Conservation (phyloP, 2,329 filamentous ascomycete species). For the Gremmenia infestans region DNA sequence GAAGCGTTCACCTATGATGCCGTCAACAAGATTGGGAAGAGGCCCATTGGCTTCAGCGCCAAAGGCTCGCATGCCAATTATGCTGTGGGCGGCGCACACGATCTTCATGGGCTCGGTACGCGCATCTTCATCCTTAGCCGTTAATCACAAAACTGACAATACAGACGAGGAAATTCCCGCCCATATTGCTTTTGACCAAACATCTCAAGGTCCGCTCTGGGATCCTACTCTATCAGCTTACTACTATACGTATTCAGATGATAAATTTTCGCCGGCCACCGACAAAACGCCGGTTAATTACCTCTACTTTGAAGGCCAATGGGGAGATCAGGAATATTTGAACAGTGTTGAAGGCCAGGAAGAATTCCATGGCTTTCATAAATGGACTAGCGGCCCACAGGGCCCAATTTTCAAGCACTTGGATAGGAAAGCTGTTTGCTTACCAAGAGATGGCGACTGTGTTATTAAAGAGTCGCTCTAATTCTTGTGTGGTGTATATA, state of each 20-base stretch:
- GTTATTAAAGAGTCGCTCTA: not conserved
- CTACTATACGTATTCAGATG: constrained; percentile 47
- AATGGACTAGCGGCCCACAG: constrained; percentile 51
- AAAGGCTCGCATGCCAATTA: constrained; percentile 68
- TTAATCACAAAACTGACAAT: constrained; percentile 37
- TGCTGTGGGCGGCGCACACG: constrained; percentile 56
- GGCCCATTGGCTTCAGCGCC: constrained; percentile 64
- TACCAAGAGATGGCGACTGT: constrained; percentile 2
- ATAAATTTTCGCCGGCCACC: constrained; percentile 45
- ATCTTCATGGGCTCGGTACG: constrained; percentile 57
- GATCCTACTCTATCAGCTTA: constrained; percentile 54
- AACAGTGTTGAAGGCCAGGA: constrained; percentile 35
- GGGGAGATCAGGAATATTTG: constrained; percentile 87
- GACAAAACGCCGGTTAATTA: constrained; percentile 72
- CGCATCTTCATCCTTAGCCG: constrained; percentile 50
- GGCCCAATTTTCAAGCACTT: constrained; percentile 55
- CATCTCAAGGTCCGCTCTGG: constrained; percentile 65
- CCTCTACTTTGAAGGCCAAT: constrained; percentile 82
- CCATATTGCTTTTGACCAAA: constrained; percentile 47
- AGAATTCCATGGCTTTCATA: constrained; percentile 38
- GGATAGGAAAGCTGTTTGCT: constrained; percentile 35
- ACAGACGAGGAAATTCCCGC: constrained; percentile 43
- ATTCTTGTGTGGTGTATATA: not conserved
- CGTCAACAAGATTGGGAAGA: constrained; percentile 71
- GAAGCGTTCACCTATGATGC: constrained; percentile 82